These are phyloP conservation scores for Hordeum vulgare DNA, from an alignment of 176 grass and related monocot genomes.

Conservation along the genomic window DNA sequence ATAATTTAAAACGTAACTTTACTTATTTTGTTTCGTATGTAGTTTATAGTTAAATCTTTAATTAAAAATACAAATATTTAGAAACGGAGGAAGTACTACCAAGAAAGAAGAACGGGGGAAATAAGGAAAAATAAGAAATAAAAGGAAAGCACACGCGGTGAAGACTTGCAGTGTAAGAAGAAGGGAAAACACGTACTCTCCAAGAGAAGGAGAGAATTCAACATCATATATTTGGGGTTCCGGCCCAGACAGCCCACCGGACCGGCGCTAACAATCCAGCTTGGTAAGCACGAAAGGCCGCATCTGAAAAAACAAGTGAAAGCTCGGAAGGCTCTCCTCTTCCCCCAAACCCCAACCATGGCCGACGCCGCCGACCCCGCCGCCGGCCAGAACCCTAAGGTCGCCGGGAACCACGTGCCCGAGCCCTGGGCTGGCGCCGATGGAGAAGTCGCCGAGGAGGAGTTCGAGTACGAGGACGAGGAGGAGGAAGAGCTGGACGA, in stretches of 20 bases:
- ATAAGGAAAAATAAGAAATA: not conserved
- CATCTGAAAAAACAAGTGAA: not conserved
- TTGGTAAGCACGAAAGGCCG: constrained; percentile 9
- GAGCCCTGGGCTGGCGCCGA: not conserved
- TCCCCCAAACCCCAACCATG: constrained; percentile 26
- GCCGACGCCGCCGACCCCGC: constrained; percentile 28
- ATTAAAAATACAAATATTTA: no score
- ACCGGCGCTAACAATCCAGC: no score
- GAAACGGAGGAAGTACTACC: no score
- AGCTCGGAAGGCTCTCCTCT: constrained; percentile 3
- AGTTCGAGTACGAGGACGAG: constrained; percentile 21
- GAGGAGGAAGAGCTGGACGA: constrained; percentile 52
- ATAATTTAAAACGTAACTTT: no score
- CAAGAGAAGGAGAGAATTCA: not conserved
- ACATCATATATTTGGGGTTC: not conserved
- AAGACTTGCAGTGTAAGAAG: not conserved
- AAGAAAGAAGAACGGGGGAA: not conserved
- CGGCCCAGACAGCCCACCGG: not conserved
- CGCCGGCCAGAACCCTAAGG: constrained; percentile 41
- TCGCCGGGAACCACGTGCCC: not conserved
- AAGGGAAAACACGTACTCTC: not conserved
- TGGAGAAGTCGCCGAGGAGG: constrained; percentile 15
- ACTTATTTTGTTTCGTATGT: no score
- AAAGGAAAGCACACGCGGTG: not conserved
- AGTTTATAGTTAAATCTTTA: no score